Evolutionary conservation across 2,329 filamentous ascomycete species (phyloP).

Genomic region (Alternaria rosae): DNA sequence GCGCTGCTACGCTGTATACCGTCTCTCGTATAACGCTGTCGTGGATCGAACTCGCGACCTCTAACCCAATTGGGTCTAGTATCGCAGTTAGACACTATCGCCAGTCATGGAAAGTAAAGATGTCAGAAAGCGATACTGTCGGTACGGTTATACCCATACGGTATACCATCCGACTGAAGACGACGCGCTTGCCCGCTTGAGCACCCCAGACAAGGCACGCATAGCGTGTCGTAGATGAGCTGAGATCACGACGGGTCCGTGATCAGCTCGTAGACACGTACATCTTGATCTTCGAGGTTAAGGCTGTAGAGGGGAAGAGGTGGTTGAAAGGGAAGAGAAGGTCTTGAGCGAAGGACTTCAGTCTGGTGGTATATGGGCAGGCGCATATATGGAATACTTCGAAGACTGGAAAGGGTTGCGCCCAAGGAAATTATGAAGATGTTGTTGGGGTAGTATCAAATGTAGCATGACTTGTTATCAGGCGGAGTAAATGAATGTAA

Average conservation of each 20-base stretch:
- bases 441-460: not conserved
- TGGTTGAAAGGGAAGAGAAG: not conserved
- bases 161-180: not conserved
- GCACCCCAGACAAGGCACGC: not conserved
- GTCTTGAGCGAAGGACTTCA: not conserved
- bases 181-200: not conserved
- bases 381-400: not conserved
- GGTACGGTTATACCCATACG: no score
- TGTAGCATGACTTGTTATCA: accelerated
- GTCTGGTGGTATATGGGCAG: not conserved
- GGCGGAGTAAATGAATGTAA: not conserved
- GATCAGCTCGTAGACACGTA: not conserved
- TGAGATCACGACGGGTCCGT: not conserved
- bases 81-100: no score
- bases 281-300: not conserved
- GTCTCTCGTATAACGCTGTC: no score
- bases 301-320: not conserved
- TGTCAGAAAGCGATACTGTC: no score
- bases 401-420: not conserved
- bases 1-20: no score
- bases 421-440: not conserved
- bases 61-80: no score
- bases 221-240: not conserved
- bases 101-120: no score
- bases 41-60: no score